Conservation (phyloP, 78 protist genomes). For the Dictyostelium intermedium region DNA sequence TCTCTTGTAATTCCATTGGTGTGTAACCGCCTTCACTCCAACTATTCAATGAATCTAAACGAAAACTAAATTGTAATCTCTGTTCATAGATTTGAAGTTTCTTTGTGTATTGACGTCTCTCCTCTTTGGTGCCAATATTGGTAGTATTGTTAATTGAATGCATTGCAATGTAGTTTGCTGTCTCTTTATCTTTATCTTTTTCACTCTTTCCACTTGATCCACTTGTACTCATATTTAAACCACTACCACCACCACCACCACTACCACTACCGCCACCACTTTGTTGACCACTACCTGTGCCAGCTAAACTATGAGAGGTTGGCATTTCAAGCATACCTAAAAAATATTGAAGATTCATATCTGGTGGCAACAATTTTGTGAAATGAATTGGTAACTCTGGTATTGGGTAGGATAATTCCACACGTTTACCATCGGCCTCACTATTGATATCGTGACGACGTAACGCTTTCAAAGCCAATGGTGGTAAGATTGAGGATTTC, state of each 20-base stretch:
- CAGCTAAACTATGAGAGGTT: background rate
- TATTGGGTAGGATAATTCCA: background rate
- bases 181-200: background rate
- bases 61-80: constrained; percentile 6
- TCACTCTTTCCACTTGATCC: background rate
- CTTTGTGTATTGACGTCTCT: constrained; percentile 9
- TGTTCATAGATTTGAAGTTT: constrained; percentile 21
- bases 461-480: constrained; percentile 26
- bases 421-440: constrained; percentile 51
- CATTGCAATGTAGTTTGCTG: background rate
- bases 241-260: background rate
- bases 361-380: constrained; percentile 4
- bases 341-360: constrained; percentile 60
- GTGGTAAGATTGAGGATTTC: constrained; percentile 28
- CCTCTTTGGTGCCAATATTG: constrained; percentile 17
- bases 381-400: constrained; percentile 43
- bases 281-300: background rate
- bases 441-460: constrained; percentile 55
- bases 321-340: constrained; percentile 27
- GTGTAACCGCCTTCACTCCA: constrained; percentile 3
- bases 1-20: constrained; percentile 2
- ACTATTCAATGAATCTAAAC: constrained; percentile 18
- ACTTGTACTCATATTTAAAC: background rate
- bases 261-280: background rate
- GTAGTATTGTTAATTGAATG: background rate